Percentiles rank a stretch among this genome's conserved stretches.
Evolutionary conservation across 139 green algal species (phyloP).

Genomic region (Closterium sp.): DNA sequence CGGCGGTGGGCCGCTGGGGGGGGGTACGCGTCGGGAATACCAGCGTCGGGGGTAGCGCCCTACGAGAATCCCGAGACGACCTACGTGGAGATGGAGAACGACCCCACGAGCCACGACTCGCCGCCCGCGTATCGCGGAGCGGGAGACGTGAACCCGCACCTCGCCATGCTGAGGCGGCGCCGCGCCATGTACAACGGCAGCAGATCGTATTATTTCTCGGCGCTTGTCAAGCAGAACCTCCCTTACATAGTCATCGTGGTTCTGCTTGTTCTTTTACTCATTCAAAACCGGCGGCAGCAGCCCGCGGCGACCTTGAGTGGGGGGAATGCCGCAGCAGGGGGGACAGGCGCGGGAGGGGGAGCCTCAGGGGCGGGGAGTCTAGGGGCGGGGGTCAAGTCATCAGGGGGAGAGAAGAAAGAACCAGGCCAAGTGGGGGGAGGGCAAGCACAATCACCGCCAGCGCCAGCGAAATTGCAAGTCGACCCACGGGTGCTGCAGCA

Average conservation of each 20-base stretch:
- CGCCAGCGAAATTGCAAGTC: neutral
- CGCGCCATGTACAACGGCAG: neutral
- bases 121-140: neutral
- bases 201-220: neutral
- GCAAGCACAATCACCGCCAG: neutral
- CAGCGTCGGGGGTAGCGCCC: neutral
- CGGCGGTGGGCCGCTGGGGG: neutral
- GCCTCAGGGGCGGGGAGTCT: neutral
- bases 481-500: neutral
- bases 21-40: neutral
- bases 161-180: neutral
- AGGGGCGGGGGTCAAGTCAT: neutral
- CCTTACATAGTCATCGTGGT: neutral
- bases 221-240: neutral
- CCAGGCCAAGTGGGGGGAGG: neutral
- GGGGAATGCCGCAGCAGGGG: neutral
- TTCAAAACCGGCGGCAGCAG: neutral
- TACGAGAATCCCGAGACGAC: neutral
- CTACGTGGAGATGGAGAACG: neutral
- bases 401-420: neutral
- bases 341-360: neutral
- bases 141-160: neutral
- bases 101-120: neutral
- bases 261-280: neutral
- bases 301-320: neutral